These are phyloP conservation scores for Albugo candida DNA, from an alignment of 352 stramenopile genomes.

Conservation along the genomic window DNA sequence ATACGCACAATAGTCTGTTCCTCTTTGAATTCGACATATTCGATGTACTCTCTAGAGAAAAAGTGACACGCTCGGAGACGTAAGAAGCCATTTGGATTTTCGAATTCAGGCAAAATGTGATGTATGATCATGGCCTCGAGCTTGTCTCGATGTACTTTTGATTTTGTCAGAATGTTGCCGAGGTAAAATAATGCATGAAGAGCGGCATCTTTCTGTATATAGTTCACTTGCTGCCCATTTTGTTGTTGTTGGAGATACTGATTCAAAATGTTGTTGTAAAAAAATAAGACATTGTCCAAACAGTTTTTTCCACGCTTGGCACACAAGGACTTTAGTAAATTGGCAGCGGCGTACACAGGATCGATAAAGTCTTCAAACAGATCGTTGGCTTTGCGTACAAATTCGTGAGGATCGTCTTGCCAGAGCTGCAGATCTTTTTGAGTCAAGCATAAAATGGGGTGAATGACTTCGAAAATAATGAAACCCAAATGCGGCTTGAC, in stretches of 20 bases:
- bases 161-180: constrained; percentile 81
- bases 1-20: constrained; percentile 70
- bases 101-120: constrained; percentile 93
- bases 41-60: constrained; percentile 89
- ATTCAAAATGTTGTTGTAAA: constrained; percentile 85
- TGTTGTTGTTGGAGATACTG: constrained; percentile 43
- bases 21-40: constrained; percentile 80
- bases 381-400: constrained; percentile 94
- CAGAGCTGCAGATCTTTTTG: constrained; percentile 89
- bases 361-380: constrained; percentile 95
- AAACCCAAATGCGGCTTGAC: constrained; percentile 96
- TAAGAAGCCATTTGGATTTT: constrained; percentile 87
- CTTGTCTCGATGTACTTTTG: constrained; percentile 85
- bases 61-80: constrained; percentile 90
- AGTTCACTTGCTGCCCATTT: constrained; percentile 68
- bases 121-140: constrained; percentile 87
- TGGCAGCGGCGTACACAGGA: constrained; percentile 85
- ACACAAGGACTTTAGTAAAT: constrained; percentile 86
- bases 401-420: constrained; percentile 93
- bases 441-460: constrained; percentile 88
- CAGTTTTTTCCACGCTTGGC: constrained; percentile 91
- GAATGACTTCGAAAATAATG: constrained; percentile 93
- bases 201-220: constrained; percentile 92
- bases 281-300: constrained; percentile 79
- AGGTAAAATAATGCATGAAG: constrained; percentile 88